Percentiles rank a stretch among this genome's conserved stretches.
These are phyloP conservation scores for Plasmodium relictum DNA, from an alignment of 169 alveolate genomes.

Conservation along the genomic window DNA sequence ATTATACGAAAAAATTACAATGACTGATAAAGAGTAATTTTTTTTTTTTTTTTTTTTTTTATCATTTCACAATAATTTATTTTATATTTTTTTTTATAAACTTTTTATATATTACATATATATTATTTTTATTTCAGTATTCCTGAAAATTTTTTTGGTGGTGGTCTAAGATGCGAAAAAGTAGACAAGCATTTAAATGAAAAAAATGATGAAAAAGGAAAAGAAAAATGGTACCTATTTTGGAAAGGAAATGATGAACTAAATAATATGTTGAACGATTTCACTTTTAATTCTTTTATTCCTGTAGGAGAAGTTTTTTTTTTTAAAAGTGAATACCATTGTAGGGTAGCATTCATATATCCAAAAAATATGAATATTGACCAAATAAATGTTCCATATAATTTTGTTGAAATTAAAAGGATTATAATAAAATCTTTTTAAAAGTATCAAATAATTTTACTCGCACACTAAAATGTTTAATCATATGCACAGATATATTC, in stretches of 20 bases:
- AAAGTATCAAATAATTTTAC: background rate
- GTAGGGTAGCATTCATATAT: conserved; percentile 54
- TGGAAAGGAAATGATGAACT: conserved; percentile 59
- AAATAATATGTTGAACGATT: background rate
- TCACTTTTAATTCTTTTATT: background rate
- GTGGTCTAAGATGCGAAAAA: conserved; percentile 50
- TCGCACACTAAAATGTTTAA: background rate
- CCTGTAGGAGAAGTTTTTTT: conserved; percentile 75
- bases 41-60: conserved; percentile 10
- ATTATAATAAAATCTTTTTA: conserved; percentile 55
- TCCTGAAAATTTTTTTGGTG: conserved; percentile 64
- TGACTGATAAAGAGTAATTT: conserved; percentile 63
- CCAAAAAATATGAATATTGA: conserved; percentile 10
- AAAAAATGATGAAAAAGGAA: background rate
- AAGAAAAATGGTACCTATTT: conserved; percentile 53
- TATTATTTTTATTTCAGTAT: conserved; percentile 12
- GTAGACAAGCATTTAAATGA: background rate
- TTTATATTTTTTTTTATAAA: background rate
- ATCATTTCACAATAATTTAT: background rate
- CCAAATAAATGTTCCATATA: conserved; percentile 23
- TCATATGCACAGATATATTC: background rate
- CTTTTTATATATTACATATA: background rate
- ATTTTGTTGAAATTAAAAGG: conserved; percentile 53
- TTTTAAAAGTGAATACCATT: conserved; percentile 35
- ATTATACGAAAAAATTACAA: conserved; percentile 22